phyloP scores from a whole-genome alignment of 2,329 filamentous ascomycete genomes.

The Pseudogymnoascus sp. region DNA sequence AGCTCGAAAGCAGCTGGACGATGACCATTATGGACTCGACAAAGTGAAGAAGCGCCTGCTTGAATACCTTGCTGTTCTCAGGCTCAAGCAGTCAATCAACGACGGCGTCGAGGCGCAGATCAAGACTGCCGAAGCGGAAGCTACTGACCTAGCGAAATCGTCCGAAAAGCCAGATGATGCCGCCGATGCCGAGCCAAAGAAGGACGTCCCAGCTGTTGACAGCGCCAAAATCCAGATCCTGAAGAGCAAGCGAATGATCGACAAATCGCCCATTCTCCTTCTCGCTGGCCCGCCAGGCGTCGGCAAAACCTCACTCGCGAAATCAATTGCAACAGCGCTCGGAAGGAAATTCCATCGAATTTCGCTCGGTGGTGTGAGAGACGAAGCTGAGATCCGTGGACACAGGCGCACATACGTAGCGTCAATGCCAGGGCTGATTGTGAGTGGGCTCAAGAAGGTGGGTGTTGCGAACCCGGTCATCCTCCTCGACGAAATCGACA shows the following conservation, averaged over 20 bases:
- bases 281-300: constrained; percentile 89
- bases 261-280: constrained; percentile 92
- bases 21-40: constrained; percentile 92
- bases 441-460: constrained; percentile 89
- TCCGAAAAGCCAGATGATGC: constrained; percentile 27
- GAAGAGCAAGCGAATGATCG: constrained; percentile 74
- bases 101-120: constrained; percentile 75
- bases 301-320: constrained; percentile 91
- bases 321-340: constrained; percentile 83
- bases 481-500: constrained; percentile 95
- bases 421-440: constrained; percentile 95
- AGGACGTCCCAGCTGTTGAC: constrained; percentile 32
- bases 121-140: constrained; percentile 45
- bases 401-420: constrained; percentile 94
- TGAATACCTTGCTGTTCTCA: constrained; percentile 92
- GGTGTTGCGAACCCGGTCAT: constrained; percentile 94
- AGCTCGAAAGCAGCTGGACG: constrained; percentile 83
- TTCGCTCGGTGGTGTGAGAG: constrained; percentile 87
- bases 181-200: constrained; percentile 17
- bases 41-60: constrained; percentile 95
- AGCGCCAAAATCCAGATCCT: constrained; percentile 65
- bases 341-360: constrained; percentile 96
- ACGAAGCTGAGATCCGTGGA: constrained; percentile 93
- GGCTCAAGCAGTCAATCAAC: constrained; percentile 87
- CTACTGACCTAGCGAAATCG: constrained; percentile 21